Evolutionary conservation across 129 eudicot genomes (phyloP).

Genomic region (Gnaphalium uliginosum): DNA sequence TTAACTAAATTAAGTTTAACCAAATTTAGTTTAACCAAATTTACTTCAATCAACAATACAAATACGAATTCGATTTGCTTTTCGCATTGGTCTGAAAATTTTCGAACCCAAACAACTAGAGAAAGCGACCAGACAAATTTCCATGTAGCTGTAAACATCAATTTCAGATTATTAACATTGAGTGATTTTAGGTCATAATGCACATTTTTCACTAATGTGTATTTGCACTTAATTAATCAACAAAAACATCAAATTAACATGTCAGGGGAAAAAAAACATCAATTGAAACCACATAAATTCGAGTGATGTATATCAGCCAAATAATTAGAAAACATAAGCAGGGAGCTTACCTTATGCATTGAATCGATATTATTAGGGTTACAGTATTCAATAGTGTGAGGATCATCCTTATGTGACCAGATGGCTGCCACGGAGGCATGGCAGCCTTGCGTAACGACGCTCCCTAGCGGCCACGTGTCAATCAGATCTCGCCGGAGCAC

Average conservation of each 20-base stretch:
- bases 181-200: no score
- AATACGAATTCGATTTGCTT: no score
- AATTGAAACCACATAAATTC: neutral
- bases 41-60: no score
- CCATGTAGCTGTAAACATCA: no score
- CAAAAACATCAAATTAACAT: neutral
- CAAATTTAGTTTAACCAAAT: no score
- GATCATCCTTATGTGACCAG: conserved; percentile 75
- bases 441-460: conserved; percentile 90
- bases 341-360: conserved; percentile 72
- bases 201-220: neutral
- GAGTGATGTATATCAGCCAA: neutral
- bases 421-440: conserved; percentile 90
- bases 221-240: conserved; percentile 12
- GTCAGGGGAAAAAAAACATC: neutral
- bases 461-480: conserved; percentile 93
- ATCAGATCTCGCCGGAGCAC: conserved; percentile 85
- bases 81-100: no score
- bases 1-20: no score
- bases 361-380: conserved; percentile 60
- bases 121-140: no score
- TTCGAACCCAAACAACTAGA: no score
- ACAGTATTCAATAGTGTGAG: conserved; percentile 58
- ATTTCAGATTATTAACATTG: no score
- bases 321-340: neutral